Base-by-base conservation (phyloP, 2,329 filamentous ascomycete species). In the Claviceps quebecensis region DNA sequence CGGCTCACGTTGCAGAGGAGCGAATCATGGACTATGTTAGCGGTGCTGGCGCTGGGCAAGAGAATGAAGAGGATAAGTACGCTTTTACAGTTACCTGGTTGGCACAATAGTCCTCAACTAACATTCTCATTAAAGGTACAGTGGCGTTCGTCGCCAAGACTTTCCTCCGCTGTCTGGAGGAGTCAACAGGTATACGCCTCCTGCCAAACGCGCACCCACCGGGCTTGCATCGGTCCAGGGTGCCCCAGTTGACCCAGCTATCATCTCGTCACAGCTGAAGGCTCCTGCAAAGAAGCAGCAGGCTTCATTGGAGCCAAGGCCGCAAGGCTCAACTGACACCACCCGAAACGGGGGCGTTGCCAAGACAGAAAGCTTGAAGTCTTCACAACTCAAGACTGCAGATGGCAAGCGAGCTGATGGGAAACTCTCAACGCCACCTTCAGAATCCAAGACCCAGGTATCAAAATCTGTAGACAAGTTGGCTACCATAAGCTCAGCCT, bases 1-100 rank as follows among this genome's bases (percentile, higher is more conserved):
- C 93, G 51, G 72, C 84, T 4, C 93, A 98, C 63, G 79, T 96
- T 53, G 86, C 87, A 3, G 93, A 97, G 68, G 93, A 98, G 71
- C 83, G 90, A 62, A 78, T 88, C 49, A 77, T 80, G 76, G 80
- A 84, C 57, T 78, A 72, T 57, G 72, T 80, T n/a, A 72, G 75
- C n/a, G 77, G 76, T 13, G 71, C 74, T 9, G 76, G 79, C 40
- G 78, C 84, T 49, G 81, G 82, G 49, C 81, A 78, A 53, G 83
- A 80, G 14, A 87, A 95, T 57, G 93, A 98, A 68, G 93, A 98
- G 70, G 90, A 94, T 63, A 96, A 93, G 81, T 89, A 75, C 19
- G 59, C 57, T 53, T 44, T 19, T 19, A 8, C 39, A 16, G 1
- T 40, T 44, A 43, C 7, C 13, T 16, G 5, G 11, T 44, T 22